Conservation (phyloP, 2,329 filamentous ascomycete genomes). For the Paecilomyces formosus region DNA sequence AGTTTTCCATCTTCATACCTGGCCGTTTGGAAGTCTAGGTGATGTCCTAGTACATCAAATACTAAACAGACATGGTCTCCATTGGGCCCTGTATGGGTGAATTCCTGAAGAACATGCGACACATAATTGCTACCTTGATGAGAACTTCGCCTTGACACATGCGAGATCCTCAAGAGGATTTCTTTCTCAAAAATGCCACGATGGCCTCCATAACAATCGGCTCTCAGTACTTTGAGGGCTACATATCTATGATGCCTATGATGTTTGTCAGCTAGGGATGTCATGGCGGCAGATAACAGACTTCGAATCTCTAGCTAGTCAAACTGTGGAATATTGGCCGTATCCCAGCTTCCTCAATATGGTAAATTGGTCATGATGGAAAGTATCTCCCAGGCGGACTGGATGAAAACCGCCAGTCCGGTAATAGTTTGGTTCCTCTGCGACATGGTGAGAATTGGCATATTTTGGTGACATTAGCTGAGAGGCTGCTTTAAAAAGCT, state of each 20-base stretch:
- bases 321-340: constrained; percentile 93
- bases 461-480: not conserved
- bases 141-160: constrained; percentile 1
- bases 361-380: constrained; percentile 86
- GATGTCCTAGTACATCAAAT: constrained; percentile 18
- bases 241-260: constrained; percentile 13
- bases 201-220: constrained; percentile 16
- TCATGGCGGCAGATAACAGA: constrained; percentile 9
- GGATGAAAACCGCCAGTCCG: constrained; percentile 93
- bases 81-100: constrained; percentile 18
- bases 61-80: constrained; percentile 20
- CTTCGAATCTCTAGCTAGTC: constrained; percentile 65
- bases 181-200: constrained; percentile 17
- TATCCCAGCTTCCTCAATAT: constrained; percentile 87
- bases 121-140: constrained; percentile 15
- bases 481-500: not conserved
- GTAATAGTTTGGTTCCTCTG: constrained; percentile 88
- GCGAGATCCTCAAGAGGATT: constrained; percentile 8
- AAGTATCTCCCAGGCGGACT: constrained; percentile 79
- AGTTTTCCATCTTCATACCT: constrained; percentile 14
- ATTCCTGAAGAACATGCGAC: constrained; percentile 13
- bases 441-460: constrained; percentile 1
- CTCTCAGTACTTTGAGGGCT: constrained; percentile 16
- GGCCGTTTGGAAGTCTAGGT: constrained; percentile 14
- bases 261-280: constrained; percentile 4